phyloP scores from a whole-genome alignment of 2,329 filamentous ascomycete genomes.

The Hirsutella minnesotensis region DNA sequence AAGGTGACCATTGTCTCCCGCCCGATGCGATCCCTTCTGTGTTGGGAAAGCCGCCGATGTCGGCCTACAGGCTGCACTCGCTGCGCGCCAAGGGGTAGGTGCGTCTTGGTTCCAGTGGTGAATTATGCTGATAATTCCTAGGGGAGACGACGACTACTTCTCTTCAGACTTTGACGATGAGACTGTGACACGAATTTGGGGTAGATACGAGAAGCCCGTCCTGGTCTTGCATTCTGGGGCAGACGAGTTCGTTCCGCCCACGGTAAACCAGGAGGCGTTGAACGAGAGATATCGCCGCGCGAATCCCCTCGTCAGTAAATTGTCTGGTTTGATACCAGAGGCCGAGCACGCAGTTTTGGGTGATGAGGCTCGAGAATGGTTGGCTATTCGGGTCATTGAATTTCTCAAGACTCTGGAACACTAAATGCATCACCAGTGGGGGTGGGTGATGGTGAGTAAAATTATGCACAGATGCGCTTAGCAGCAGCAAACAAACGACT shows the following conservation, averaged over 20 bases:
- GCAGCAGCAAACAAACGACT: too few species aligned
- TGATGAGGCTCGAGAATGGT: conserved; percentile 33
- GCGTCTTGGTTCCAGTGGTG: neutral
- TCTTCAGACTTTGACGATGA: conserved; percentile 59
- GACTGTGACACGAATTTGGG: conserved; percentile 52
- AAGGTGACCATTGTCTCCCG: conserved; percentile 42
- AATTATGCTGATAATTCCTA: conserved; percentile 11
- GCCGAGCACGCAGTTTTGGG: conserved; percentile 39
- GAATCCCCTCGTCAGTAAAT: conserved; percentile 32
- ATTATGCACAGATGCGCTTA: too few species aligned
- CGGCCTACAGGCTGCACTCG: conserved; percentile 41
- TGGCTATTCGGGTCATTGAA: conserved; percentile 31
- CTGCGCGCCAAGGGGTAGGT: conserved; percentile 37
- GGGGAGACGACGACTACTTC: conserved; percentile 78
- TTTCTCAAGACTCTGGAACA: conserved; percentile 26
- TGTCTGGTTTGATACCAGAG: conserved; percentile 41
- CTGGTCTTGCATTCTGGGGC: conserved; percentile 52
- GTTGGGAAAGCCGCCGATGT: conserved; percentile 33
- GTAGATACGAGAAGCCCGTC: conserved; percentile 44
- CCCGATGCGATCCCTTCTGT: conserved; percentile 26
- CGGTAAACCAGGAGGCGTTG: conserved; percentile 44
- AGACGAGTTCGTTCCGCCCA: conserved; percentile 52
- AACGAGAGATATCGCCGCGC: conserved; percentile 43
- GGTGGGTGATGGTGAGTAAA: too few species aligned
- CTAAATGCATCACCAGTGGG: neutral